These are phyloP conservation scores for Zygotorulaspora danielsina DNA, from an alignment of 805 yeast species.

Conservation along the genomic window DNA sequence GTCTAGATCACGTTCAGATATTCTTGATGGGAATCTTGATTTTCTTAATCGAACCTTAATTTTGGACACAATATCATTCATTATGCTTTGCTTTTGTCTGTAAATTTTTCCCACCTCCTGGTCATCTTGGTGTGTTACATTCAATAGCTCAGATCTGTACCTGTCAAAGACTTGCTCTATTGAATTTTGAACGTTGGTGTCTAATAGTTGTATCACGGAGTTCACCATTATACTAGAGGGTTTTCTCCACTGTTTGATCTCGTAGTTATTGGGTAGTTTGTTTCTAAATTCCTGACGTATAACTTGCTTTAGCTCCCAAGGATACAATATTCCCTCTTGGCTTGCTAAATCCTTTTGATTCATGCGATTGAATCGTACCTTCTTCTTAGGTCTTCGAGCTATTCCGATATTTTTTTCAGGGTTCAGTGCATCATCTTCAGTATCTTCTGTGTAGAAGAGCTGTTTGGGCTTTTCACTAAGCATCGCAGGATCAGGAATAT, in stretches of 20 bases:
- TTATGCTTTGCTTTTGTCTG: conserved; percentile 20
- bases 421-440: conserved; percentile 8
- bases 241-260: conserved; percentile 25
- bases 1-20: conserved; percentile 27
- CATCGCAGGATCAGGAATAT: conserved; percentile 7
- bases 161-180: conserved; percentile 24
- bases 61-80: conserved; percentile 25
- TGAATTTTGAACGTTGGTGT: conserved; percentile 24
- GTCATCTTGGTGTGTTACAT: conserved; percentile 13
- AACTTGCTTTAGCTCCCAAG: conserved; percentile 30
- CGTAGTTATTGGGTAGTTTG: conserved; percentile 19
- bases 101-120: conserved; percentile 16
- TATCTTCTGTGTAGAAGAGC: conserved; percentile 14
- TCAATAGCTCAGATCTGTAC: conserved; percentile 21
- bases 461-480: conserved; percentile 5
- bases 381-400: conserved; percentile 3
- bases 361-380: conserved; percentile 12
- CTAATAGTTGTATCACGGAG: conserved; percentile 23
- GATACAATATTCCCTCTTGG: conserved; percentile 9
- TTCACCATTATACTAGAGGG: conserved; percentile 20
- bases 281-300: conserved; percentile 21
- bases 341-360: conserved; percentile 7
- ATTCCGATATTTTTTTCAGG: conserved; percentile 1
- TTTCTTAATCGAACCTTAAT: conserved; percentile 20
- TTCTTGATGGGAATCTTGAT: conserved; percentile 27